Percentiles rank a stretch among this genome's conserved stretches.
phyloP scores from a whole-genome alignment of 306 rosid species.

The Boehmeria nivea region DNA sequence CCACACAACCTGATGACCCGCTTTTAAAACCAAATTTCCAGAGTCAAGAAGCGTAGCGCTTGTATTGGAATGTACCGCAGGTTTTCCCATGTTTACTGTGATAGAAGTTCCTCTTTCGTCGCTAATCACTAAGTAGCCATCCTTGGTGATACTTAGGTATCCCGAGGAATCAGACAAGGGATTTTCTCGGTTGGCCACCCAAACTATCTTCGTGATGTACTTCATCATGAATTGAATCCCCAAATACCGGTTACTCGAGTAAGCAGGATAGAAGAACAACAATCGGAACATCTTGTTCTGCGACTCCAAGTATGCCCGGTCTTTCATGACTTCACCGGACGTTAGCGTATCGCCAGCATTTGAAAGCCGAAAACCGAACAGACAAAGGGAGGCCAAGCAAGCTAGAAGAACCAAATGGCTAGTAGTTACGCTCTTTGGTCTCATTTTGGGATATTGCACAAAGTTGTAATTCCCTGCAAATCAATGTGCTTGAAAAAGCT shows the following conservation, averaged over 20 bases:
- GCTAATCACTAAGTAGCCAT: background rate
- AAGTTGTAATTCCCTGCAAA: too few relatives aligned
- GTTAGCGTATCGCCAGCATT: background rate
- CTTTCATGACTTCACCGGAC: background rate
- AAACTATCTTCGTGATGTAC: constrained; percentile 4
- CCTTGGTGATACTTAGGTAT: background rate
- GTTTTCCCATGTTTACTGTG: background rate
- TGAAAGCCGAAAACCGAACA: background rate
- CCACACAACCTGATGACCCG: background rate
- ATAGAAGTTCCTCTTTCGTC: background rate
- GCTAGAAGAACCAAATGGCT: background rate
- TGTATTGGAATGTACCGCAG: background rate
- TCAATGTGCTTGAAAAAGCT: too few relatives aligned
- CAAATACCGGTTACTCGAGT: background rate
- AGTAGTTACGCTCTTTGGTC: too few relatives aligned
- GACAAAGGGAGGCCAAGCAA: background rate
- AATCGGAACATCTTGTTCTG: background rate
- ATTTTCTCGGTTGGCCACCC: constrained; percentile 9
- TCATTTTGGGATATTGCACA: too few relatives aligned
- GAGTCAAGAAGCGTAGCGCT: background rate
- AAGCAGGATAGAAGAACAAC: background rate
- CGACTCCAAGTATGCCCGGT: background rate
- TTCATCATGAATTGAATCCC: background rate
- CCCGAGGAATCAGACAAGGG: background rate
- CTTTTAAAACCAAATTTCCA: background rate